Evolutionary conservation across 2,329 filamentous ascomycete species (phyloP).

Genomic region (Plenodomus biglobosus): DNA sequence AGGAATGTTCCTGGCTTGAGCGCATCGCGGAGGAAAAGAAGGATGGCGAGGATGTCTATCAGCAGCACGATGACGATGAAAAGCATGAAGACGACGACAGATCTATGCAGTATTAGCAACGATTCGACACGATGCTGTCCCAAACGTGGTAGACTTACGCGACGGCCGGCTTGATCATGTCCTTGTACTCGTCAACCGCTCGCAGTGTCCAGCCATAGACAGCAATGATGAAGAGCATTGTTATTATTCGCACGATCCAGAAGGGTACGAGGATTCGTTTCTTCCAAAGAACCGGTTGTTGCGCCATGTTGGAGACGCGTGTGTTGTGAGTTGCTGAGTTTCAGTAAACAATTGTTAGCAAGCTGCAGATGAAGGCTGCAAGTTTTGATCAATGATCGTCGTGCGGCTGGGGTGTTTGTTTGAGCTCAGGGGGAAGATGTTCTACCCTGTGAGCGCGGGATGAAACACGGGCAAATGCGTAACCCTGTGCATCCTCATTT

Average conservation of each 20-base stretch:
- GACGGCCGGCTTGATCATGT: constrained; percentile 19
- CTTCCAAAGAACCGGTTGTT: constrained; percentile 34
- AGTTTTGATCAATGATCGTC: constrained; percentile 7
- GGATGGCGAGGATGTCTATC: constrained; percentile 39
- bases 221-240: constrained; percentile 39
- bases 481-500: constrained; percentile 23
- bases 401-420: constrained; percentile 15
- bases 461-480: constrained; percentile 23
- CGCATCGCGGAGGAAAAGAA: constrained; percentile 37
- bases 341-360: no score
- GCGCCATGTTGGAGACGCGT: constrained; percentile 22
- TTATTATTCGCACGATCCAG: constrained; percentile 38
- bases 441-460: constrained; percentile 9
- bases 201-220: constrained; percentile 30
- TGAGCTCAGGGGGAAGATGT: constrained; percentile 23
- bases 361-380: constrained; percentile 1
- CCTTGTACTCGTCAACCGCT: constrained; percentile 16
- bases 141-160: constrained; percentile 24
- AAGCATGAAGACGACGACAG: constrained; percentile 36
- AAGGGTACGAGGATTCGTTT: constrained; percentile 44
- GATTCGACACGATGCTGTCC: not conserved
- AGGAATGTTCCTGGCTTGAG: constrained; percentile 40
- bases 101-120: constrained; percentile 27
- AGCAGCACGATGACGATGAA: constrained; percentile 38
- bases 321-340: not conserved